Conservation (phyloP, 306 rosid species). For the Cucumis melo region DNA sequence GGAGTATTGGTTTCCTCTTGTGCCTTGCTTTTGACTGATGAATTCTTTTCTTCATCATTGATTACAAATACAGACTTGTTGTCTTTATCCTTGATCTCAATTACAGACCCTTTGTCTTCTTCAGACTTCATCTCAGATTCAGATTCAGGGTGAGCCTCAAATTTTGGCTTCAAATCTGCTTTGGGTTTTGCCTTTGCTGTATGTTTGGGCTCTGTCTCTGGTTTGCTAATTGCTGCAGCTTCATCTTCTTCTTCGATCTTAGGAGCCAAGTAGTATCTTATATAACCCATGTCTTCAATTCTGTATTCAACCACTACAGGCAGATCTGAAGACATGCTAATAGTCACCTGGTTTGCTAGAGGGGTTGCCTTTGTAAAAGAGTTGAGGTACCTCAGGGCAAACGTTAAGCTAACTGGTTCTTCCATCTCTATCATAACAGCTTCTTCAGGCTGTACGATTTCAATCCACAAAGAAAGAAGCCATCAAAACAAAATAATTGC, state of each 20-base stretch:
- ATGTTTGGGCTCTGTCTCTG: slow-evolving; percentile 14
- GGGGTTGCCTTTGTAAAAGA: slow-evolving; percentile 41
- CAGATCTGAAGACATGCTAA: slow-evolving; percentile 15
- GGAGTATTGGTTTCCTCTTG: neutral
- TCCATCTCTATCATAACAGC: slow-evolving; percentile 40
- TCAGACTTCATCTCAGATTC: neutral
- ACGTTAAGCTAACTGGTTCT: slow-evolving; percentile 34
- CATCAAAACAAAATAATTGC: neutral
- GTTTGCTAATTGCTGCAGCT: slow-evolving; percentile 20
- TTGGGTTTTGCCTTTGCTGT: slow-evolving; percentile 5
- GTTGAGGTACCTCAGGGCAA: slow-evolving; percentile 35
- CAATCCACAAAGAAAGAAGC: neutral
- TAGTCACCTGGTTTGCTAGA: slow-evolving; percentile 26
- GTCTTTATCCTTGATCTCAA: slow-evolving; percentile 13
- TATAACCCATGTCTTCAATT: slow-evolving; percentile 11
- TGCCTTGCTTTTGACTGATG: neutral
- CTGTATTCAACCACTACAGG: slow-evolving; percentile 24
- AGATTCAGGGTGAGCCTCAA: neutral
- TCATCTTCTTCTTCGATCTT: slow-evolving; percentile 56
- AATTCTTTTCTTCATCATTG: neutral
- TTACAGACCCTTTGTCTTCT: neutral
- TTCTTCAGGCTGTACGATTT: slow-evolving; percentile 43
- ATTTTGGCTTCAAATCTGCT: slow-evolving; percentile 4
- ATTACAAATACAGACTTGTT: neutral
- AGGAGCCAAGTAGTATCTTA: slow-evolving; percentile 57